phyloP scores from a whole-genome alignment of 139 green algal species.

The Picochlorum sp. region DNA sequence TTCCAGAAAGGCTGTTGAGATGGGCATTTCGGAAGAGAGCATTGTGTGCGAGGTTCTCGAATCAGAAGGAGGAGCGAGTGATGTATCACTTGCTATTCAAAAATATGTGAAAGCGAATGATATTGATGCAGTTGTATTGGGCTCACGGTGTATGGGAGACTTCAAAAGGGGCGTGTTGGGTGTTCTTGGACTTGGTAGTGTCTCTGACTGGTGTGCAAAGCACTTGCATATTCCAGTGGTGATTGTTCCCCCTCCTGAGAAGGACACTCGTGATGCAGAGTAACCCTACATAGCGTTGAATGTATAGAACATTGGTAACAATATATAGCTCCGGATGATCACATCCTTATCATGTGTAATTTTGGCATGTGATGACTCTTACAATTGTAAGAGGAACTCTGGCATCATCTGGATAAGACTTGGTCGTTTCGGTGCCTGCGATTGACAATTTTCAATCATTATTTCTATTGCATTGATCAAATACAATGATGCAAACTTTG shows the following conservation, averaged over 20 bases:
- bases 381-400: no score
- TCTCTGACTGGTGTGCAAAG: constrained; percentile 43
- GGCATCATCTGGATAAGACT: no score
- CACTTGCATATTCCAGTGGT: constrained; percentile 15
- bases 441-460: no score
- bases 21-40: not conserved
- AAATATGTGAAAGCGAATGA: constrained; percentile 34
- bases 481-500: no score
- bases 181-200: constrained; percentile 50
- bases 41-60: constrained; percentile 25
- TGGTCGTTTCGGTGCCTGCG: no score
- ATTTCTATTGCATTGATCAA: no score
- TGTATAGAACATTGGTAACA: no score
- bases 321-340: no score
- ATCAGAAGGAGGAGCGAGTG: constrained; percentile 27
- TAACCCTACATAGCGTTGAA: no score
- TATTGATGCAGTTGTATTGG: constrained; percentile 34
- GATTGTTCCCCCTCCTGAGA: not conserved
- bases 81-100: constrained; percentile 37
- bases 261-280: not conserved
- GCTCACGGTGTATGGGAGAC: constrained; percentile 45
- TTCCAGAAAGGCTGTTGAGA: constrained; percentile 9
- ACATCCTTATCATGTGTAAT: no score
- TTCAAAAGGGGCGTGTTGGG: constrained; percentile 40
- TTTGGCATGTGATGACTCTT: no score